phyloP scores from a whole-genome alignment of 2,329 filamentous ascomycete species.

The Alternaria burnsii region DNA sequence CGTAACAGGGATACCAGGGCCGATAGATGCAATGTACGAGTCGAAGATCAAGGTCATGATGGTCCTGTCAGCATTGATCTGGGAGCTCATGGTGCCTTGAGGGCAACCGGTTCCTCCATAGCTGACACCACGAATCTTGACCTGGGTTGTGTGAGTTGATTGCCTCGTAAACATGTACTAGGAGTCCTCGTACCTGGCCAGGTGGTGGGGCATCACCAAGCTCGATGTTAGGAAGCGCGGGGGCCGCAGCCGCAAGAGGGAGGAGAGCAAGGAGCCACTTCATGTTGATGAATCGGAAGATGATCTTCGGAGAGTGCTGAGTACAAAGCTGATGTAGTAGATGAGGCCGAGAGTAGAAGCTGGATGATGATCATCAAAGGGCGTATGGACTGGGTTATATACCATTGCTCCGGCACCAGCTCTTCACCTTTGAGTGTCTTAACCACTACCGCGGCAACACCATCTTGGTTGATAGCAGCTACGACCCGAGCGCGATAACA shows the following conservation, averaged over 20 bases:
- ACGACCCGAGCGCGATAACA: constrained; percentile 32
- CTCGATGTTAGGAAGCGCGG: constrained; percentile 27
- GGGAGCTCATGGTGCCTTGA: constrained; percentile 53
- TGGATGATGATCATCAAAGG: constrained; percentile 44
- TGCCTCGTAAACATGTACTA: not conserved
- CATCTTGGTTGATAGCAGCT: constrained; percentile 25
- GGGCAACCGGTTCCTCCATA: constrained; percentile 61
- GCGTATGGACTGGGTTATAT: constrained; percentile 43
- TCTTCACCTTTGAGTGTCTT: constrained; percentile 11
- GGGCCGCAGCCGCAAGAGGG: constrained; percentile 43
- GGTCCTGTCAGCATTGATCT: constrained; percentile 55
- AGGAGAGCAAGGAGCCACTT: constrained; percentile 49
- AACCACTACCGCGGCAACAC: constrained; percentile 22
- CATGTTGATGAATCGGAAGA: constrained; percentile 42
- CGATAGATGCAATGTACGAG: constrained; percentile 60
- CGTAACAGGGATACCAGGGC: constrained; percentile 53
- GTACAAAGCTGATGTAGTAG: constrained; percentile 28
- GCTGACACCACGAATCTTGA: constrained; percentile 55
- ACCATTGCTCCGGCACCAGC: constrained; percentile 32
- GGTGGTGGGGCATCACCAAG: constrained; percentile 41
- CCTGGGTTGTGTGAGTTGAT: constrained; percentile 35
- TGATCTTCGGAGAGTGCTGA: constrained; percentile 21
- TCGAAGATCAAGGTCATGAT: constrained; percentile 64
- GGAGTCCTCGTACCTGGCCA: constrained; percentile 34
- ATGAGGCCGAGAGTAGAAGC: constrained; percentile 33